Evolutionary conservation across 176 grass and related monocot genomes (phyloP), one percentile per base, ranked within the genome.

Genomic region (Carex scoparia): DNA sequence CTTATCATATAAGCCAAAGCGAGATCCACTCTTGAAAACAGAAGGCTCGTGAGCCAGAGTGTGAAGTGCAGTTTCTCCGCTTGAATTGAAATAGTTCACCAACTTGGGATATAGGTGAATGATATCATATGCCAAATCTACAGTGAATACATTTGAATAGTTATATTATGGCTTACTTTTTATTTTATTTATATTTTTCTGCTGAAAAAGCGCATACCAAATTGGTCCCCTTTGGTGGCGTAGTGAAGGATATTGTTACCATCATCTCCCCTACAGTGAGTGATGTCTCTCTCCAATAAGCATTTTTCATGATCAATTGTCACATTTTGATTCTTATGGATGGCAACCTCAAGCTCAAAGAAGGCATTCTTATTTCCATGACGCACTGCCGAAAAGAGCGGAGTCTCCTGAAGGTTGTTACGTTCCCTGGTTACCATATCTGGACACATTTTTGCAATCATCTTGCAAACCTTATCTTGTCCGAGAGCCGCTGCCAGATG

Each of bases 21-120:
- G 83, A 72, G 13, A 49, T 62, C 83, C 83, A 60, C 83, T 85
- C 72, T 61, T 32, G 18, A 85, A 85, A 85, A 4, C 64, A 27
- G 48, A 46, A 7, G 69, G 68, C 83, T 49, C 76, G 30, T 61
- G 30, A 73, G 83, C 83, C 16, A 85, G 33, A 8, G 31, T 23
- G 33, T 85, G 68, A 28, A 85, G 83, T 61, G 83, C 35, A 16
- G 66, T 16, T 61, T 85, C 83, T 28, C 83, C 83, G 2, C 1
- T 28, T 27, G 46, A 4, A 30, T 62, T 85, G 42, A 63, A 8
- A 10, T 23, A 23, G 32, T 85, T 13, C 64, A 85, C 49, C 49
- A 77, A 55, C 73, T 33, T 0, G 7, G 73, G 73, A 56, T 77
- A 77, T 54, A 56, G 73, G 27, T 14, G 5, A 31, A 77, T 77